Evolutionary conservation across 805 yeast species (phyloP).

Genomic region (Dipodascopsis tothii): DNA sequence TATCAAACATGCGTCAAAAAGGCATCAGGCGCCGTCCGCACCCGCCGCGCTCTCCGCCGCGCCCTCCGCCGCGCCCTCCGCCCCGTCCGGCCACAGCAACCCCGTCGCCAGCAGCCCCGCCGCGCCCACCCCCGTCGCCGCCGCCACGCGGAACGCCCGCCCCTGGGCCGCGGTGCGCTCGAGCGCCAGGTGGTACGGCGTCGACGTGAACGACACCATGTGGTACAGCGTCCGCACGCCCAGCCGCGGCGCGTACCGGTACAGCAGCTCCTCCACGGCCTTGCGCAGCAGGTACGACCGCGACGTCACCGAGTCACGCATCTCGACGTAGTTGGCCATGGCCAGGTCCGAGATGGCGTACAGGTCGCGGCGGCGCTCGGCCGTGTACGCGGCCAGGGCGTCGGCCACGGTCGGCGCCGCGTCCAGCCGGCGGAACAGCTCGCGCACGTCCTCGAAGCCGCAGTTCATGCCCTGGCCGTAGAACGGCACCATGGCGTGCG

Average conservation of each 20-base stretch:
- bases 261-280: constrained; percentile 56
- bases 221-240: constrained; percentile 51
- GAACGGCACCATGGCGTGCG: constrained; percentile 96
- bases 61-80: too few relatives aligned
- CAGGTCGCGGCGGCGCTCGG: constrained; percentile 54
- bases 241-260: constrained; percentile 62
- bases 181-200: constrained; percentile 44
- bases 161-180: constrained; percentile 9
- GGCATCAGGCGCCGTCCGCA: too few relatives aligned
- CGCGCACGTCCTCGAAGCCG: constrained; percentile 84
- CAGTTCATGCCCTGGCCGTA: constrained; percentile 97
- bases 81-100: constrained; percentile 11
- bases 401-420: constrained; percentile 15
- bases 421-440: constrained; percentile 45
- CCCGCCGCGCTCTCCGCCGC: too few relatives aligned
- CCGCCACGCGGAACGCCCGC: constrained; percentile 3
- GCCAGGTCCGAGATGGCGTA: constrained; percentile 73
- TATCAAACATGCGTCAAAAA: too few relatives aligned
- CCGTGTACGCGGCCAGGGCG: constrained; percentile 53
- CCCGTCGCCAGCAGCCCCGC: constrained; percentile 6
- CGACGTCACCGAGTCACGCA: constrained; percentile 73
- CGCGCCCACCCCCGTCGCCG: too few relatives aligned
- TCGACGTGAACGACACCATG: constrained; percentile 84
- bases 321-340: constrained; percentile 71
- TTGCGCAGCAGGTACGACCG: constrained; percentile 56